These are phyloP conservation scores for Vitis vinifera DNA, from an alignment of 164 flowering plant species.

Conservation along the genomic window DNA sequence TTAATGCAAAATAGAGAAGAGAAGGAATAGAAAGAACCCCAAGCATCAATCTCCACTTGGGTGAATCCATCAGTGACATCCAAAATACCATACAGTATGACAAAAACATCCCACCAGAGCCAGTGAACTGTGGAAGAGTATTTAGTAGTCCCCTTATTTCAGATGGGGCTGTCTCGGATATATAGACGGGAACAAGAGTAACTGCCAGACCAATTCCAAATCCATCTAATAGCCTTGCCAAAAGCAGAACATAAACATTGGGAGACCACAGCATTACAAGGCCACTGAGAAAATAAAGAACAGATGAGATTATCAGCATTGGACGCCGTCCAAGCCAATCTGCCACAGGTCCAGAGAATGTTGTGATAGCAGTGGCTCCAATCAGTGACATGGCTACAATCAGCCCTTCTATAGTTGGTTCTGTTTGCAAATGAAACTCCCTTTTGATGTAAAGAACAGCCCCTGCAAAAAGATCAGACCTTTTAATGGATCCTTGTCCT, in stretches of 20 bases:
- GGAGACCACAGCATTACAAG: slow-evolving; percentile 44
- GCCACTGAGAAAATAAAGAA: slow-evolving; percentile 31
- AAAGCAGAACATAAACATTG: slow-evolving; percentile 34
- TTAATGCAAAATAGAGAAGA: slow-evolving; percentile 22
- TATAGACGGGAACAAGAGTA: slow-evolving; percentile 41
- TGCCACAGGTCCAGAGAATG: slow-evolving; percentile 33
- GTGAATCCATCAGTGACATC: slow-evolving; percentile 28
- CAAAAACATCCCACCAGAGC: slow-evolving; percentile 35
- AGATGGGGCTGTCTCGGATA: slow-evolving; percentile 42
- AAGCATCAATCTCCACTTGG: slow-evolving; percentile 44
- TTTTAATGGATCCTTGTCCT: too few species aligned
- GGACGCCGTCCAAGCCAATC: slow-evolving; percentile 40
- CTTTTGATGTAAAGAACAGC: slow-evolving; percentile 15
- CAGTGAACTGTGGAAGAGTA: slow-evolving; percentile 42
- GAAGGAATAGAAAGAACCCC: slow-evolving; percentile 41
- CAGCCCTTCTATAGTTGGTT: slow-evolving; percentile 32
- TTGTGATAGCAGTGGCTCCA: slow-evolving; percentile 40
- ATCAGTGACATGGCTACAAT: slow-evolving; percentile 40
- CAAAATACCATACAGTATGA: slow-evolving; percentile 39
- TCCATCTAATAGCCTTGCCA: slow-evolving; percentile 39
- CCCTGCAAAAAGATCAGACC: not conserved
- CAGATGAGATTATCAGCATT: slow-evolving; percentile 33
- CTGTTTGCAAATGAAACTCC: slow-evolving; percentile 5
- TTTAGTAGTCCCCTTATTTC: slow-evolving; percentile 36
- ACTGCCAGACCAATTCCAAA: slow-evolving; percentile 41